Evolutionary conservation across 2,329 filamentous ascomycete species (phyloP), one percentile per base, ranked within the genome.

Genomic region (Colletotrichum nymphaeae): DNA sequence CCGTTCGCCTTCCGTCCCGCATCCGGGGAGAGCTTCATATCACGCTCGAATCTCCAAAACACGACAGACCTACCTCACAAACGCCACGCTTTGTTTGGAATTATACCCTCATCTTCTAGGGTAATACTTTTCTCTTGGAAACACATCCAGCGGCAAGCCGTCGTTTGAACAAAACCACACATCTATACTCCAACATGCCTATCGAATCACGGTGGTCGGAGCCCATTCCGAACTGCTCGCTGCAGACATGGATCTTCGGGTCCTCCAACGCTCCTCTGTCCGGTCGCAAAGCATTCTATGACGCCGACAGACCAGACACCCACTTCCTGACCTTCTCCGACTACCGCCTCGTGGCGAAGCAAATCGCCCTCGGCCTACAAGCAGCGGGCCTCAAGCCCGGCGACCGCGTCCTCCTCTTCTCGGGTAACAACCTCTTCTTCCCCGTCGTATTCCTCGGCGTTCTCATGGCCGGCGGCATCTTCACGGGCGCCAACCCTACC

Each of bases 401-500:
- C 12, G 93, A 95, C 76, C 90, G 93, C 2, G 90, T 96, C 5
- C 84, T 96, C 59, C 83, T 96, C 24, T 95, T 93, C 82, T 92
- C 92, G 0, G 89, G 91, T 26, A 96, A 95, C 81, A 92, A 89
- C 76, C 81, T 96, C 16, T 94, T 93, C 83, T 94, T 92, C 79
- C 92, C 94, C 0, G 85, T 90, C 0, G 85, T 94, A 1, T 90
- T 95, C 67, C 86, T 95, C 81, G 94, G 94, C 19, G 86, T 93
- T 24, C 86, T 95, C 63, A 95, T 95, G 90, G 93, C 94, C 0
- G 93, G 93, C 4, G 93, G 93, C 1, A 85, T 96, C 67, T 96
- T 96, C 83, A 93, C 92, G 0, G 94, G 93, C 30, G 93, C 93
- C 1, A 95, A 94, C 74, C 93, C 93, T 0, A 87, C 86, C 5